Conservation (phyloP, 129 eudicot genomes). For the Saussurea involucrata region DNA sequence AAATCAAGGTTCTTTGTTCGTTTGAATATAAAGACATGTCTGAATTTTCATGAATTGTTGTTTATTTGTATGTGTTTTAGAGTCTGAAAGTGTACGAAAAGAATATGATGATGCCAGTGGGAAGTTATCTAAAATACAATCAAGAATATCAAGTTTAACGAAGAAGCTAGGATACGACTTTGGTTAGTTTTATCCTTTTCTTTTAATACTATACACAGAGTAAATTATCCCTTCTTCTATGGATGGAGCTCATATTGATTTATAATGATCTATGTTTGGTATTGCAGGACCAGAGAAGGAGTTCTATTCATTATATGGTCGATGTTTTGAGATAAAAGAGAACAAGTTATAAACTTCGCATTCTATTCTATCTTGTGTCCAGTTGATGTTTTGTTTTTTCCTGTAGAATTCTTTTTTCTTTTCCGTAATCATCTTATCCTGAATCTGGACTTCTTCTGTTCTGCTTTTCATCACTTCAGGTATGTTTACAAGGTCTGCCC, state of each 20-base stretch:
- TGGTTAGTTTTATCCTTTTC: slow-evolving; percentile 42
- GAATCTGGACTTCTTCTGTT: not conserved
- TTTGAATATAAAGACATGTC: slow-evolving; percentile 1
- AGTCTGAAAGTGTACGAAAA: slow-evolving; percentile 80
- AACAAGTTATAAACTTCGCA: slow-evolving; percentile 51
- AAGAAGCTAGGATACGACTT: slow-evolving; percentile 74
- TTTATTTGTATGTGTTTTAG: slow-evolving; percentile 36
- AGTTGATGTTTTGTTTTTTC: not conserved
- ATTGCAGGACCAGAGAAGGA: slow-evolving; percentile 88
- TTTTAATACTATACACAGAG: not conserved
- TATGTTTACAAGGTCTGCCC: slow-evolving; percentile 95
- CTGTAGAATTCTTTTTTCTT: not conserved
- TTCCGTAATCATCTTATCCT: not conserved
- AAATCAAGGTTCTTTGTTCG: slow-evolving; percentile 4
- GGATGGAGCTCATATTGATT: not conserved
- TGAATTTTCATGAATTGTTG: not conserved
- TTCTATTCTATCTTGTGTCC: slow-evolving; percentile 12
- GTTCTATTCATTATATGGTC: slow-evolving; percentile 79
- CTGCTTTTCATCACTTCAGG: slow-evolving; percentile 35
- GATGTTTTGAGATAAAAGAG: slow-evolving; percentile 82
- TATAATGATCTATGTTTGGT: slow-evolving; percentile 4
- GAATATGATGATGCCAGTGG: slow-evolving; percentile 81
- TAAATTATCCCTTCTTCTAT: not conserved
- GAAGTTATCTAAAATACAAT: slow-evolving; percentile 81
- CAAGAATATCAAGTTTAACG: slow-evolving; percentile 80